Evolutionary conservation across 2,329 filamentous ascomycete species (phyloP).

Genomic region (Aspergillus udagawae): DNA sequence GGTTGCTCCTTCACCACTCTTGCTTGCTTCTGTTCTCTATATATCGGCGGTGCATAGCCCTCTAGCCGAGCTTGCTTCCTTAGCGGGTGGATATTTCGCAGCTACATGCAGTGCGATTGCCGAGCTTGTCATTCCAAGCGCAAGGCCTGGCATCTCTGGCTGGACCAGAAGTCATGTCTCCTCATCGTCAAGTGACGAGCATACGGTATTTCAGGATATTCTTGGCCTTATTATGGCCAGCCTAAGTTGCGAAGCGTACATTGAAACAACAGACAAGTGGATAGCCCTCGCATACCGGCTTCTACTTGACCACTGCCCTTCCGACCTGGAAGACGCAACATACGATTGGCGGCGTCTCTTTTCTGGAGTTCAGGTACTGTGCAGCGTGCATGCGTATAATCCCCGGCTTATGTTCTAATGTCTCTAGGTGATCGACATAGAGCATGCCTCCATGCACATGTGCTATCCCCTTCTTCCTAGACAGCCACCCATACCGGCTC

Average conservation of each 20-base stretch:
- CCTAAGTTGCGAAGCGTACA: slow-evolving; percentile 26
- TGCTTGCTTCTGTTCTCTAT: slow-evolving; percentile 26
- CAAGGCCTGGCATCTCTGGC: background rate
- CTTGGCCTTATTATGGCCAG: slow-evolving; percentile 29
- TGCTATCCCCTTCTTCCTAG: slow-evolving; percentile 24
- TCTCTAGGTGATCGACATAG: slow-evolving; percentile 24
- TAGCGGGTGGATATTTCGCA: slow-evolving; percentile 21
- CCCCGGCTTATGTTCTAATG: background rate
- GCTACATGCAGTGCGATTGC: slow-evolving; percentile 23
- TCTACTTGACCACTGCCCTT: slow-evolving; percentile 23
- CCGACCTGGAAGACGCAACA: slow-evolving; percentile 5
- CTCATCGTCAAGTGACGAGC: slow-evolving; percentile 2
- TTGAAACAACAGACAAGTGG: slow-evolving; percentile 25
- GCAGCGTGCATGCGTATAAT: background rate
- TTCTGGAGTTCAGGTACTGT: slow-evolving; percentile 22
- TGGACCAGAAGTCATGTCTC: background rate
- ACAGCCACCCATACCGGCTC: slow-evolving; percentile 18
- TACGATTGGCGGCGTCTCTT: slow-evolving; percentile 23
- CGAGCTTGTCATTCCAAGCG: slow-evolving; percentile 18
- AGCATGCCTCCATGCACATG: slow-evolving; percentile 31
- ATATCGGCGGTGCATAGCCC: slow-evolving; percentile 25
- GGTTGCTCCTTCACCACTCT: slow-evolving; percentile 20
- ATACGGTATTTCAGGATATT: slow-evolving; percentile 22
- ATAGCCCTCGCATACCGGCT: slow-evolving; percentile 28
- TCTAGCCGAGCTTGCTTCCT: slow-evolving; percentile 13